Base-by-base conservation (phyloP, 1,284 basidiomycete genomes). In the Cryptococcus floricola region DNA sequence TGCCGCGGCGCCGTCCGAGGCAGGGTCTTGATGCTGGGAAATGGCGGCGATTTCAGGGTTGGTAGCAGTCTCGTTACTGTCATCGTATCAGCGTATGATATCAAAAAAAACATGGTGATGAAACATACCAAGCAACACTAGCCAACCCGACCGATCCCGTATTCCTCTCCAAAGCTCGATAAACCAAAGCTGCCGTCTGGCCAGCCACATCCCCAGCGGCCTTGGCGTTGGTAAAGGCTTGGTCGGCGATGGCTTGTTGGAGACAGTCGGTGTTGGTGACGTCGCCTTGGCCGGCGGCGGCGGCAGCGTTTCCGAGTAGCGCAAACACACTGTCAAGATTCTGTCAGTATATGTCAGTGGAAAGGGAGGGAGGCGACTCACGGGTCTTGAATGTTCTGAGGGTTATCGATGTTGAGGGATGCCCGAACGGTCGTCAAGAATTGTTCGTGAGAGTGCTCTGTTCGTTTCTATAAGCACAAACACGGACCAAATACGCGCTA, bases 161-260 rank as follows among this genome's bases (percentile, higher is more conserved):
- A 74, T 87, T 88, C 42, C 85, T 81, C 76, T 88, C 85, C 41
- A 88, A 72, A 6, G 85, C 84, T 52, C 84, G 81, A 78, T 79
- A 87, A 58, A 84, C 82, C 55, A 88, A 74, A 3, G 85, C 84
- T 54, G 79, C 80, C 37, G 83, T 81, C 79, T 81, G 80, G 28
- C 83, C 84, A 38, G 80, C 75, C 39, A 84, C 74, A 63, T 87
- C 82, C 13, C 80, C 79, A 3, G 79, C 81, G 4, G 82, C 81
- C 73, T 87, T 87, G 41, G 85, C 84, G 65, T 87, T 87, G 28
- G 84, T 85, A 78, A 87, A 87, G 0, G 85, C 85, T 66, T 83
- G 83, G 66, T 86, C 85, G 46, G 84, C 84, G 14, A 80, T 80
- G 2, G 81, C 83, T 75, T 84, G 83, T 68, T 87, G 85, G 38